Evolutionary conservation across 2,329 filamentous ascomycete genomes (phyloP).

Genomic region (Alternaria ethzedia): DNA sequence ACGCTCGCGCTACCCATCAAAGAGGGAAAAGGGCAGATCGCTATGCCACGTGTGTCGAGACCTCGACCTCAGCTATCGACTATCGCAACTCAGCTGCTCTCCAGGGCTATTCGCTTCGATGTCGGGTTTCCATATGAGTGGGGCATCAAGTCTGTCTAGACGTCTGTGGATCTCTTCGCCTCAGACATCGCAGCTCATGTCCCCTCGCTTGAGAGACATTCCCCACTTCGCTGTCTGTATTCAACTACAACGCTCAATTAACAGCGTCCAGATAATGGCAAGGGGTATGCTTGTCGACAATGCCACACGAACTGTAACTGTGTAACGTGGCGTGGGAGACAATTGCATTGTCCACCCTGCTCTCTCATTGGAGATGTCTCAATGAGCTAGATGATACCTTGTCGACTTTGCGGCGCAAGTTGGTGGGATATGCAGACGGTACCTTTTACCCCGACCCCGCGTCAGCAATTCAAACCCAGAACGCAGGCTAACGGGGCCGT

Average conservation of each 20-base stretch:
- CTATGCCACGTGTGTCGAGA: neutral
- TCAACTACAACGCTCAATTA: neutral
- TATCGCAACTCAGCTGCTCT: neutral
- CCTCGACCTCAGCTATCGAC: neutral
- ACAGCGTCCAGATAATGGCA: neutral
- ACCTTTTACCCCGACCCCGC: conserved; percentile 22
- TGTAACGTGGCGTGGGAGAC: conserved; percentile 5
- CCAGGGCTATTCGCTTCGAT: conserved; percentile 2
- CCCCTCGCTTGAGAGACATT: conserved; percentile 5
- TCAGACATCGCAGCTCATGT: conserved; percentile 13
- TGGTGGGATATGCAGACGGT: conserved; percentile 13
- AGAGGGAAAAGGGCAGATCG: conserved; percentile 1
- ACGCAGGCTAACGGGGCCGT: conserved; percentile 10
- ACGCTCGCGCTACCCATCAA: neutral
- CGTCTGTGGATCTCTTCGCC: conserved; percentile 2
- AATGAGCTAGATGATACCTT: conserved; percentile 3
- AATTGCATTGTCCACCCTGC: neutral
- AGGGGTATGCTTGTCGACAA: neutral
- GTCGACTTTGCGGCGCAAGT: conserved; percentile 5
- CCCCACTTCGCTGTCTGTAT: conserved; percentile 6
- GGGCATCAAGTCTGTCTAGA: conserved; percentile 9
- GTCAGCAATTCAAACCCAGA: conserved; percentile 29
- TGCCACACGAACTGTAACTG: neutral
- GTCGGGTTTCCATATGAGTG: conserved; percentile 1
- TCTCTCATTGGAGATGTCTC: conserved; percentile 18